Evolutionary conservation across 352 stramenopile genomes (phyloP).

Genomic region (Halophytophthora batemanensis): DNA sequence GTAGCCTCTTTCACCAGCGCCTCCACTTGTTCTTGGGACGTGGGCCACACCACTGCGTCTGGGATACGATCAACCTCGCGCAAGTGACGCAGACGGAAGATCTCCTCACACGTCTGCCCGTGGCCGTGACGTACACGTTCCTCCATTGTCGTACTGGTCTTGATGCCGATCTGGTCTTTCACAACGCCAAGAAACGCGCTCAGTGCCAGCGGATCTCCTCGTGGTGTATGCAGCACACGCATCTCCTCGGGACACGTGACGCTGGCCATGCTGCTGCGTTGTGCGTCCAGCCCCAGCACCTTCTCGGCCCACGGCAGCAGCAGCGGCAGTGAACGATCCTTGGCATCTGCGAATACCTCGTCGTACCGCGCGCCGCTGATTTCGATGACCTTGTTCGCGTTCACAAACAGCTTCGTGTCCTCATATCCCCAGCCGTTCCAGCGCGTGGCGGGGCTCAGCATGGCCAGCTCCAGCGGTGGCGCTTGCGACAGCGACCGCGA

Average conservation of each 20-base stretch:
- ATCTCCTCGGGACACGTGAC: constrained; percentile 34
- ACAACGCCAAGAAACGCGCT: constrained; percentile 29
- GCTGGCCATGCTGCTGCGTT: constrained; percentile 31
- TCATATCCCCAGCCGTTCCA: constrained; percentile 77
- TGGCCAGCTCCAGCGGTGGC: too few relatives aligned
- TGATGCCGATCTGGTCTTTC: constrained; percentile 23
- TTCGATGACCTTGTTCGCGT: constrained; percentile 49
- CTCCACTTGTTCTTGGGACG: constrained; percentile 78
- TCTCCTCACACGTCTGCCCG: constrained; percentile 71
- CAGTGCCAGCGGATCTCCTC: constrained; percentile 15
- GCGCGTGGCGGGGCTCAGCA: constrained; percentile 37
- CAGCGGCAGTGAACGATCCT: constrained; percentile 43
- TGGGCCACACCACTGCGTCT: constrained; percentile 91
- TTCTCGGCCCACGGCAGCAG: constrained; percentile 60
- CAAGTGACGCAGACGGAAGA: constrained; percentile 53
- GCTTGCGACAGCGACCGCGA: constrained; percentile 16
- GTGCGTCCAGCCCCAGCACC: constrained; percentile 45
- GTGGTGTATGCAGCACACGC: constrained; percentile 21
- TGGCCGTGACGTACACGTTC: constrained; percentile 67
- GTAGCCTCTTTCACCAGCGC: constrained; percentile 73
- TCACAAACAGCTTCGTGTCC: constrained; percentile 71
- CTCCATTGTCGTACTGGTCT: constrained; percentile 35
- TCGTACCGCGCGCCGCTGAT: constrained; percentile 57
- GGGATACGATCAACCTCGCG: constrained; percentile 63
- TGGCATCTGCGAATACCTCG: constrained; percentile 49